Base-by-base conservation (phyloP, 345 rosid genomes). In the Lepidium africanum region DNA sequence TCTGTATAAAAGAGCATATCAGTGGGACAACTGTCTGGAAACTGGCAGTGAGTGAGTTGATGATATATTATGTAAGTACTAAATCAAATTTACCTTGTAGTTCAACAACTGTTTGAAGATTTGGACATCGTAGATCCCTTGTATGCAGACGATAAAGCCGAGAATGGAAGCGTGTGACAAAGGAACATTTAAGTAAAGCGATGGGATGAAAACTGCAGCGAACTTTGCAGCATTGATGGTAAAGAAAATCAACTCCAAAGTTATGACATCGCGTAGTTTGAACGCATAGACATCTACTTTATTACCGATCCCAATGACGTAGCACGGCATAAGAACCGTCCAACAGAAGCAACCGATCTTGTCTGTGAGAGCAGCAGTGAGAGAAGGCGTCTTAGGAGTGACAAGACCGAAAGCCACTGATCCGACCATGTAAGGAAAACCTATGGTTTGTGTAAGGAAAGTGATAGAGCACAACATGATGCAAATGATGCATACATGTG, bases 101-200 rank as follows among this genome's bases (percentile, higher is more conserved):
- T 54, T 63, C 42, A 46, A 50, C 35, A 69, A 52, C 1, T 54
- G 58, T 10, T 58, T 41, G 35, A 56, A 77, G 19, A 65, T 9
- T 12, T 75, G 81, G 38, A 79, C 45, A 69, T 79, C 83, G 38
- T 68, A 65, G 37, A 77, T 38, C 48, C 83, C 83, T 58, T 78
- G 80, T 59, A 71, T 55, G 59, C 63, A 77, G 59, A 79, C 60
- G 46, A 79, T 57, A 10, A 79, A 66, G 2, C 72, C 80, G 4
- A 79, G 72, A 10, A 76, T 47, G 3, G 51, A 5, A 9, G 86
- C 81, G 35, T 82, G 80, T 15, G 39, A 6, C 36, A 74, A 37
- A n/a, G 86, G 80, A 54, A 82, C 50, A 38, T 62, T 75, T 80
- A 67, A 79, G 63, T 50, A 77, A n/a, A 74, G 57, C 3, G 85